phyloP scores from a whole-genome alignment of 1,284 basidiomycete species.

The Coniophora puteana region DNA sequence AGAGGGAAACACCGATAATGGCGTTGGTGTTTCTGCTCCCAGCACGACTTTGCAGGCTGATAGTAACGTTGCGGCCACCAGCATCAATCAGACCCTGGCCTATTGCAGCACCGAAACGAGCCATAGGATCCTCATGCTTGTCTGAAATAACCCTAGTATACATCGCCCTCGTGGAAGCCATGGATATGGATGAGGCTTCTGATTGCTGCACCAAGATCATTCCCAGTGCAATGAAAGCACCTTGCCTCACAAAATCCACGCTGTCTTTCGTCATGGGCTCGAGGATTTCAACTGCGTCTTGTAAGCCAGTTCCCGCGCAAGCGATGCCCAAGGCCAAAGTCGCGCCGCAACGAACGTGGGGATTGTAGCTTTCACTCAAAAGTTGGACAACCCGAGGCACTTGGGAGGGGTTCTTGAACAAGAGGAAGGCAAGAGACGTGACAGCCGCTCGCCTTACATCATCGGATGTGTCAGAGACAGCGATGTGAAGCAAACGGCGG shows the following conservation, averaged over 20 bases:
- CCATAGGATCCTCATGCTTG: conserved; percentile 98
- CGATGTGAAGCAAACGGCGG: conserved; percentile 87
- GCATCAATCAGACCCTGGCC: conserved; percentile 96
- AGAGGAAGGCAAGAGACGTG: conserved; percentile 88
- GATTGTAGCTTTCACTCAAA: conserved; percentile 95
- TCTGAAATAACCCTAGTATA: conserved; percentile 88
- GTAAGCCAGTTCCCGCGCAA: conserved; percentile 87
- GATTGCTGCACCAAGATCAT: conserved; percentile 97
- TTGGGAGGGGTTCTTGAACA: conserved; percentile 93
- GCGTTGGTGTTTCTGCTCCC: conserved; percentile 90
- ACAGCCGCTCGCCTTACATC: conserved; percentile 95
- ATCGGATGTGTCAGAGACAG: conserved; percentile 95
- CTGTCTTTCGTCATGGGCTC: conserved; percentile 97
- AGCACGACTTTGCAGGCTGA: conserved; percentile 87
- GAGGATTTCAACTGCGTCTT: conserved; percentile 92
- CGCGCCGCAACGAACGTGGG: conserved; percentile 95
- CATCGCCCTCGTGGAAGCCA: conserved; percentile 74
- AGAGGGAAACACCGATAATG: conserved; percentile 93
- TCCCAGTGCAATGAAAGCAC: conserved; percentile 91
- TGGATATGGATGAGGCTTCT: conserved; percentile 81
- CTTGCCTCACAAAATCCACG: conserved; percentile 96
- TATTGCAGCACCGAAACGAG: conserved; percentile 91
- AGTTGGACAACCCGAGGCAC: conserved; percentile 95
- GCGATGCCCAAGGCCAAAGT: conserved; percentile 93
- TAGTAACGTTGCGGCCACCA: conserved; percentile 92